Percentiles rank a stretch among this genome's conserved stretches.
phyloP scores from a whole-genome alignment of 2,329 filamentous ascomycete species.

The Sclerotinia spermophila region DNA sequence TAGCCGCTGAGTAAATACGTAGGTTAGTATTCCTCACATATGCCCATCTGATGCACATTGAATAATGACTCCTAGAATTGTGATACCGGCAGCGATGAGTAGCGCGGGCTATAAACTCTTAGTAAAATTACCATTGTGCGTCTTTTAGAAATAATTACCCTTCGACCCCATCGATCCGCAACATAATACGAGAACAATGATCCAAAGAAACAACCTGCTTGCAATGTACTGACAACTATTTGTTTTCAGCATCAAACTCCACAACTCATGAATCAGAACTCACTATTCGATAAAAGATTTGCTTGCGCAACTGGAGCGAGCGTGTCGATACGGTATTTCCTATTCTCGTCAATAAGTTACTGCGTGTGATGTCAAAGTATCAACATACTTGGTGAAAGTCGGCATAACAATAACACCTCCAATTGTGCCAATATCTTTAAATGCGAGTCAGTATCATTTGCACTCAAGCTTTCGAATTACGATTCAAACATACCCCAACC shows the following conservation, averaged over 20 bases:
- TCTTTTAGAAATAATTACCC: conserved; percentile 13
- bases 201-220: conserved; percentile 65
- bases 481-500: conserved; percentile 44
- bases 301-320: conserved; percentile 37
- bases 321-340: conserved; percentile 39
- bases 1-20: background rate
- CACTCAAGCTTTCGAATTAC: background rate
- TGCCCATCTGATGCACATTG: conserved; percentile 60
- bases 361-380: background rate
- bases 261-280: background rate
- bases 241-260: background rate
- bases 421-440: conserved; percentile 66
- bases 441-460: background rate
- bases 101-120: conserved; percentile 39
- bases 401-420: conserved; percentile 69
- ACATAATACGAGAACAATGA: conserved; percentile 48
- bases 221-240: conserved; percentile 64
- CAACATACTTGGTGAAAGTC: conserved; percentile 52
- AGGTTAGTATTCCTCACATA: conserved; percentile 36
- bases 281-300: conserved; percentile 53
- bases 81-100: conserved; percentile 53
- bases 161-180: conserved; percentile 38
- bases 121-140: background rate
- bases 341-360: conserved; percentile 29
- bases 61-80: conserved; percentile 59